Conservation (phyloP, 495 filamentous ascomycete species). For the Penicillium desertorum region DNA sequence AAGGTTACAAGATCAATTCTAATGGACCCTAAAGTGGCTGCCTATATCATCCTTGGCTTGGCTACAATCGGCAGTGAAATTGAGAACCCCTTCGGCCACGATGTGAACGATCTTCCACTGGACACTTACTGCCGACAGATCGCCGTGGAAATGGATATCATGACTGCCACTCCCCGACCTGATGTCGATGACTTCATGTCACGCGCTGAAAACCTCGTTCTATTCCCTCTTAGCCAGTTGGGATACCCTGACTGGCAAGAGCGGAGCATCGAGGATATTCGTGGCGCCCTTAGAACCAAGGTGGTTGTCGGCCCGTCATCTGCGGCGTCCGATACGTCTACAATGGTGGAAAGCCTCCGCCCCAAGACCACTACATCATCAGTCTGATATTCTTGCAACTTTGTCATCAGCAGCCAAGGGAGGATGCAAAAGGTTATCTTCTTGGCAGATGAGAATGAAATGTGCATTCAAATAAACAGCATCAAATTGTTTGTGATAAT, state of each 20-base stretch:
- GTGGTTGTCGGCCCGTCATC: slow-evolving; percentile 31
- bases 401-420: neutral
- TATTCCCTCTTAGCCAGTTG: slow-evolving; percentile 64
- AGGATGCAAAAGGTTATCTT: neutral
- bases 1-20: neutral
- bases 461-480: slow-evolving; percentile 19
- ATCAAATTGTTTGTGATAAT: slow-evolving; percentile 22
- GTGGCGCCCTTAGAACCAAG: slow-evolving; percentile 52
- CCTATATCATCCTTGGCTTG: slow-evolving; percentile 90
- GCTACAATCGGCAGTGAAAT: slow-evolving; percentile 82
- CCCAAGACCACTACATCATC: slow-evolving; percentile 27
- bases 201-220: slow-evolving; percentile 58
- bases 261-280: slow-evolving; percentile 59
- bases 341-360: slow-evolving; percentile 19
- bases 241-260: slow-evolving; percentile 61
- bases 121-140: slow-evolving; percentile 75
- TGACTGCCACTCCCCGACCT: slow-evolving; percentile 59
- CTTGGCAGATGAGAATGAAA: slow-evolving; percentile 7
- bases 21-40: slow-evolving; percentile 48
- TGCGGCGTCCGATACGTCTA: slow-evolving; percentile 29
- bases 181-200: slow-evolving; percentile 57
- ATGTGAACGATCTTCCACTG: slow-evolving; percentile 83
- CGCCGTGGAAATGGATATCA: slow-evolving; percentile 68
- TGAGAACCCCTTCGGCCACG: slow-evolving; percentile 84
- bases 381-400: slow-evolving; percentile 19